Evolutionary conservation across 441 rosid species (phyloP).

Genomic region (Capsella rubella): DNA sequence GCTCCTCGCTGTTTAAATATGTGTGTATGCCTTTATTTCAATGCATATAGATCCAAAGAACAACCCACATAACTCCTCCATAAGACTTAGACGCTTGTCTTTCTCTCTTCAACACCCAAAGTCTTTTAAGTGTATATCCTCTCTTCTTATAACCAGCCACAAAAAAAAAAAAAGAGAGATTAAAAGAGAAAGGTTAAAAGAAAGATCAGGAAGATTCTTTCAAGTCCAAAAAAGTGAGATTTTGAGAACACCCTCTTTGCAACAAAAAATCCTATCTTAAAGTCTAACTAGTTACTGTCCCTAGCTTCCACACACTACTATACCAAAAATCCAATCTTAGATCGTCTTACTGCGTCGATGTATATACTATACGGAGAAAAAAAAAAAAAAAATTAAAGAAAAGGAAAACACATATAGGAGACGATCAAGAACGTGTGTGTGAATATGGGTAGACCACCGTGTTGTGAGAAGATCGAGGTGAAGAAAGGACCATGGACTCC

Average conservation of each 20-base stretch:
- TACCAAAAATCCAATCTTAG: conserved; percentile 18
- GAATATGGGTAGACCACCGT: conserved; percentile 91
- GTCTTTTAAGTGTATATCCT: conserved; percentile 1
- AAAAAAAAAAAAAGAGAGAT: not conserved
- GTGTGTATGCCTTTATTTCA: conserved; percentile 26
- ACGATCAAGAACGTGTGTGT: conserved; percentile 8
- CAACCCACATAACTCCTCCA: conserved; percentile 6
- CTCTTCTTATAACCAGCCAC: conserved; percentile 5
- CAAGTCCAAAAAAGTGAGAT: conserved; percentile 25
- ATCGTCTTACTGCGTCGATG: not conserved
- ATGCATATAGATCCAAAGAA: conserved; percentile 37
- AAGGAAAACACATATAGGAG: too few species aligned
- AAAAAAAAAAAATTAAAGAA: too few species aligned
- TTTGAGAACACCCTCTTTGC: conserved; percentile 12
- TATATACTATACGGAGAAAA: too few species aligned
- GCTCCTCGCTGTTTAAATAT: conserved; percentile 19
- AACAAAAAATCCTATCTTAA: conserved; percentile 21
- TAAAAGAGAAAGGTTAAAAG: not conserved
- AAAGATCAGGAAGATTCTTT: conserved; percentile 8
- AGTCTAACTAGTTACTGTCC: conserved; percentile 24
- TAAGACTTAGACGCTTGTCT: conserved; percentile 30
- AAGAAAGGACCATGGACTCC: conserved; percentile 99
- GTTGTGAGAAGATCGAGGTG: conserved; percentile 84
- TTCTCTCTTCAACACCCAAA: conserved; percentile 31
- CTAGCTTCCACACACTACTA: not conserved